Evolutionary conservation across 257 asterid genomes (phyloP), one percentile per base, ranked within the genome.

Genomic region (Plantago elongata): DNA sequence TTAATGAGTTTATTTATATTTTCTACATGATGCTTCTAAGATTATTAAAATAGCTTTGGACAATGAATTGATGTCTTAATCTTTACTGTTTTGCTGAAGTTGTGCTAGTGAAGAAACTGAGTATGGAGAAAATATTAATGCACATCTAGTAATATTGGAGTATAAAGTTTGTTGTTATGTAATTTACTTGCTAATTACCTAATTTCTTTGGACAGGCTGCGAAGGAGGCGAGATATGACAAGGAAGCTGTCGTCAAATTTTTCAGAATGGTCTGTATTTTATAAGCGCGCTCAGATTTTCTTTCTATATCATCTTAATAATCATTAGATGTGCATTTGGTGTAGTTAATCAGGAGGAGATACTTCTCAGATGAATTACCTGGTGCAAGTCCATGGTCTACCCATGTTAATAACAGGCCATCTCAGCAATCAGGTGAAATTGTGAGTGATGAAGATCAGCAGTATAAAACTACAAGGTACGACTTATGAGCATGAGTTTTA

Each of bases 301-400:
- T 45, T 27, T 51, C 34, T 47, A 46, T 42, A 68, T 68, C 42
- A 57, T 64, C 68, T 79, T 22, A 22, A 22, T 22, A 67, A 73
- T 54, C 42, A 62, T 48, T 13, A 61, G 64, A 34, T 7, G n/a
- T 67, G n/a, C 57, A 46, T 59, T 63, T 12, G 63, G 38, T 73
- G 74, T 79, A 93, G 99, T 82, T 93, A 78, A 87, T 93, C 68
- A 83, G 96, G 81, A 79, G 99, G 78, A 87, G 99, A 76, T 93
- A 93, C 82, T 93, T 89, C 81, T 87, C 97, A 29, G 97, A 93
- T 78, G 95, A 84, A 59, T 76, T 83, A 65, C 96, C 97, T 14
- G 88, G 85, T 65, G 78, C 84, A 67, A 60, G 71, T 66, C 80
- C 95, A 40, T 89, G 96, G 97, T 75, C 96, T 51, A 47, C 74